These are phyloP conservation scores for Schizophyllum commune DNA, from an alignment of 1,284 basidiomycete genomes.

Conservation along the genomic window DNA sequence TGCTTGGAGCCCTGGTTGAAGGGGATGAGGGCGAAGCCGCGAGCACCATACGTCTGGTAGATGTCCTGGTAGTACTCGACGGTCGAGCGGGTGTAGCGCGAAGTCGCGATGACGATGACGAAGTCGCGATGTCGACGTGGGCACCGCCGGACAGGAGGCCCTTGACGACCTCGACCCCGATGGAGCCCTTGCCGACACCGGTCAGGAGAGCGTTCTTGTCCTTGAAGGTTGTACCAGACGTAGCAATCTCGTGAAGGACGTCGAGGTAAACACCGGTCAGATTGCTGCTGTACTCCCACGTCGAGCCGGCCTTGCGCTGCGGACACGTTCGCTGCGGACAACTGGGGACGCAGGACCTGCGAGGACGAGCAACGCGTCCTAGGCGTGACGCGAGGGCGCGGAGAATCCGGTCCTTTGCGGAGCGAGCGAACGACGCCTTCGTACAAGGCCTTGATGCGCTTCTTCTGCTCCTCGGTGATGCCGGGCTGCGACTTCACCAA, in stretches of 20 bases:
- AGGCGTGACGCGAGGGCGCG: conserved; percentile 40
- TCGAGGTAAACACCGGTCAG: conserved; percentile 94
- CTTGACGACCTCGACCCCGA: conserved; percentile 96
- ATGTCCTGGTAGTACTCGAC: conserved; percentile 99
- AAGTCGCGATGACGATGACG: too few relatives aligned
- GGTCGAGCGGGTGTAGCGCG: conserved; percentile 87
- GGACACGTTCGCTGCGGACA: conserved; percentile 69
- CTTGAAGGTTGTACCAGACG: conserved; percentile 95
- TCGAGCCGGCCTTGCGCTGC: conserved; percentile 90
- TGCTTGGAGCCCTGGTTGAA: conserved; percentile 99
- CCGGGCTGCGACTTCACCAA: conserved; percentile 96
- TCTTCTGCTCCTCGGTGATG: conserved; percentile 95
- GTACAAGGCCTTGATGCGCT: conserved; percentile 94
- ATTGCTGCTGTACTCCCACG: conserved; percentile 97
- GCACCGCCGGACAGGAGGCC: conserved; percentile 94
- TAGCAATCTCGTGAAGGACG: conserved; percentile 95
- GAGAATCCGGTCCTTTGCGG: conserved; percentile 52
- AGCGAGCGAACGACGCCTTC: conserved; percentile 89
- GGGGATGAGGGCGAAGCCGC: conserved; percentile 92
- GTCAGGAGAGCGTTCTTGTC: conserved; percentile 98
- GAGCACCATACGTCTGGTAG: conserved; percentile 92
- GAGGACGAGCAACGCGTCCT: conserved; percentile 84
- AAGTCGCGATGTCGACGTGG: conserved; percentile 95
- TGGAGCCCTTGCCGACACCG: conserved; percentile 95
- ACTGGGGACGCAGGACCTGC: conserved; percentile 88